Conservation (phyloP, 176 grass and related monocot species). For the Poa pratensis region DNA sequence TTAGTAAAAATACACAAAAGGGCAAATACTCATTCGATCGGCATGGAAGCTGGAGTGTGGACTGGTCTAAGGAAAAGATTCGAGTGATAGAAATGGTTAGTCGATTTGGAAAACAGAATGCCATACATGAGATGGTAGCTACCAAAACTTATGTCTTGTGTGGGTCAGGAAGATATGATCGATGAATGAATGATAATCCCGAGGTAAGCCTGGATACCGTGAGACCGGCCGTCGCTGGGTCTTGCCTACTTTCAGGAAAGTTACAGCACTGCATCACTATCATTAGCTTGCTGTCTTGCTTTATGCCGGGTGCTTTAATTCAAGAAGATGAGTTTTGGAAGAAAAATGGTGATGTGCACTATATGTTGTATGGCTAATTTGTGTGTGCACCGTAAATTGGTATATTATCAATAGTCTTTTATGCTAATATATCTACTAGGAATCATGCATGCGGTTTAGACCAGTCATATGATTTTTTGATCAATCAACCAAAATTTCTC, state of each 20-base stretch:
- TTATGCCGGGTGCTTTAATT: constrained; percentile 21
- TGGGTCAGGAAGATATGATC: neutral
- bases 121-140: constrained; percentile 15
- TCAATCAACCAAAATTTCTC: too few relatives aligned
- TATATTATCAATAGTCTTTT: too few relatives aligned
- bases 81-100: constrained; percentile 7
- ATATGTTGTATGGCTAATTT: neutral
- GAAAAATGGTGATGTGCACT: neutral
- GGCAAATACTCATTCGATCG: constrained; percentile 43
- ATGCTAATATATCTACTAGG: neutral
- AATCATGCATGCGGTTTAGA: too few relatives aligned
- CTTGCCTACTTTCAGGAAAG: constrained; percentile 28
- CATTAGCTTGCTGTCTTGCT: neutral
- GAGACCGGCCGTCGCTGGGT: constrained; percentile 1
- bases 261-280: neutral
- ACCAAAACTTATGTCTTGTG: neutral
- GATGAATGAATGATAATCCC: constrained; percentile 18
- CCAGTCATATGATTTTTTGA: too few relatives aligned
- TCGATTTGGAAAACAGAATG: neutral
- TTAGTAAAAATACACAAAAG: constrained; percentile 41
- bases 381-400: too few relatives aligned
- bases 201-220: constrained; percentile 11
- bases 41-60: constrained; percentile 40
- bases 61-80: constrained; percentile 58
- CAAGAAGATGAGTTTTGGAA: neutral